A percentile compares a stretch with the other conserved stretches of the same genome.
These are phyloP conservation scores for Gonium pectorale DNA, from an alignment of 139 green algal genomes.

Conservation along the genomic window DNA sequence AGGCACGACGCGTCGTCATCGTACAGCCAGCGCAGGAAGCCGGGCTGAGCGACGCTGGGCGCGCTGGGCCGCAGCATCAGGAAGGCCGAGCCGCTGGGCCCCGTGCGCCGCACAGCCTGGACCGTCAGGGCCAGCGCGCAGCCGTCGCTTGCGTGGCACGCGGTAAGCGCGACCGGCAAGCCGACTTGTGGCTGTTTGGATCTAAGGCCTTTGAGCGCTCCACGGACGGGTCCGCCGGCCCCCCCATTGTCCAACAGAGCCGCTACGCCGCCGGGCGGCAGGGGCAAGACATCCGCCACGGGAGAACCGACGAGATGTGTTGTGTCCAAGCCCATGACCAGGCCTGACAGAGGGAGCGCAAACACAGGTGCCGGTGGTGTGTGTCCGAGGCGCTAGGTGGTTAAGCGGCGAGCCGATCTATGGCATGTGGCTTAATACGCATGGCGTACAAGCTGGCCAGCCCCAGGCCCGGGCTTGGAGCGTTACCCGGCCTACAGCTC, in stretches of 20 bases:
- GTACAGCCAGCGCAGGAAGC: constrained; percentile 17
- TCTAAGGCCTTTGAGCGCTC: background rate
- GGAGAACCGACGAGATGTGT: background rate
- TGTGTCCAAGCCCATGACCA: background rate
- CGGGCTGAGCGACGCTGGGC: background rate
- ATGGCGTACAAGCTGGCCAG: no score
- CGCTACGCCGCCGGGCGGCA: background rate
- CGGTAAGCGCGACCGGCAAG: background rate
- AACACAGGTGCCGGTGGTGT: no score
- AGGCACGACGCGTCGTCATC: background rate
- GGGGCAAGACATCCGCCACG: background rate
- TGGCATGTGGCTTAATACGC: no score
- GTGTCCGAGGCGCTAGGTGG: no score
- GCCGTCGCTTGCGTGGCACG: background rate
- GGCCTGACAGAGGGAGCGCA: background rate
- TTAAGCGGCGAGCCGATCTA: no score
- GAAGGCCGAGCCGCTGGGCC: background rate
- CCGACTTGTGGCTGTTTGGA: background rate
- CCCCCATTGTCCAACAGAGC: background rate
- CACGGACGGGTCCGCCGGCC: background rate
- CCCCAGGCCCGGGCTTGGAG: no score
- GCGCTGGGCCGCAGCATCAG: background rate
- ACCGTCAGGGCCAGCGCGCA: background rate
- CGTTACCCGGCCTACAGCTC: no score
- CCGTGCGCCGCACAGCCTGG: background rate